Conservation (phyloP, 2,329 filamentous ascomycete species). For the Fusarium devonianum region DNA sequence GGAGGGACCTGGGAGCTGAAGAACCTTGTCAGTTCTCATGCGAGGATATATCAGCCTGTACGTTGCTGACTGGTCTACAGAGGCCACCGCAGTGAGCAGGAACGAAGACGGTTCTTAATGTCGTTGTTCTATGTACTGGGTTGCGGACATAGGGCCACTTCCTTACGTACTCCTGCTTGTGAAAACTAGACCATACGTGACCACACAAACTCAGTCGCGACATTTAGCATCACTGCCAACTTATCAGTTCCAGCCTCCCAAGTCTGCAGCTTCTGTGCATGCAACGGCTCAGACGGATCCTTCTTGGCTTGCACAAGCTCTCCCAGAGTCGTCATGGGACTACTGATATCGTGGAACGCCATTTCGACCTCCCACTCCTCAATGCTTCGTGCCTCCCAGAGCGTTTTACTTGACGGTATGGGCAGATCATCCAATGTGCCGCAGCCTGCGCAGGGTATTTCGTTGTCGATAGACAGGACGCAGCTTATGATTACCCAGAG, state of each 20-base stretch:
- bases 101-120: no score
- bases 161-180: no score
- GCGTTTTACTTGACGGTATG: constrained; percentile 25
- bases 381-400: constrained; percentile 38
- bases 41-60: no score
- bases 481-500: constrained; percentile 39
- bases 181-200: background rate
- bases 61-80: no score
- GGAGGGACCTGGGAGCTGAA: no score
- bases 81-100: no score
- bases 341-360: constrained; percentile 20
- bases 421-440: constrained; percentile 14
- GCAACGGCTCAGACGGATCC: background rate
- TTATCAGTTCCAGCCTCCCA: constrained; percentile 42
- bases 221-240: constrained; percentile 31
- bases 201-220: constrained; percentile 36
- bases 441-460: constrained; percentile 8
- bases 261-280: constrained; percentile 24
- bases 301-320: constrained; percentile 23
- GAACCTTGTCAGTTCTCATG: no score
- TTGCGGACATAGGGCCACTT: no score
- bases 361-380: constrained; percentile 41
- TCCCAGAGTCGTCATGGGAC: constrained; percentile 24
- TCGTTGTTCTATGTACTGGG: no score
- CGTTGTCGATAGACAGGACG: constrained; percentile 30